Conservation (phyloP, 2,329 filamentous ascomycete genomes). For the Alternaria ventricosa region DNA sequence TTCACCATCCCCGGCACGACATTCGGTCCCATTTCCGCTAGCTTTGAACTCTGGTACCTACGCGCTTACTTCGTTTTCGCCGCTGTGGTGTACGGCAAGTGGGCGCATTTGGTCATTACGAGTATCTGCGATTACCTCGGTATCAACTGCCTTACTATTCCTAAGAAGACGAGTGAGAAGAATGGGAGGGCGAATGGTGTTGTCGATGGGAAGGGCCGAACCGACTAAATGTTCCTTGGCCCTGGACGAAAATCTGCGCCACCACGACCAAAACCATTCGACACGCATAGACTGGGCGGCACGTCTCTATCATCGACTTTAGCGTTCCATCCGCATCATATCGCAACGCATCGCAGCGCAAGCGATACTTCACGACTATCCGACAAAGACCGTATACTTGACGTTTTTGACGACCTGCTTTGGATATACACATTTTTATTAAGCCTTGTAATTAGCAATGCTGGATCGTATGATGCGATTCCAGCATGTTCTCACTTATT, state of each 20-base stretch:
- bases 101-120: slow-evolving; percentile 89
- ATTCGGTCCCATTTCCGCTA: slow-evolving; percentile 68
- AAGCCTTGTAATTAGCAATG: neutral
- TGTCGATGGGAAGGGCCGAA: slow-evolving; percentile 44
- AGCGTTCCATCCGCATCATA: neutral
- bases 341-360: neutral
- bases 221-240: slow-evolving; percentile 26
- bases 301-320: neutral
- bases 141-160: slow-evolving; percentile 93
- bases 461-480: neutral
- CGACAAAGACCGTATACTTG: neutral
- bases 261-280: neutral
- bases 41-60: slow-evolving; percentile 78
- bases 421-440: neutral
- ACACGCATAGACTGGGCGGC: neutral
- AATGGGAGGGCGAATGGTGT: slow-evolving; percentile 34
- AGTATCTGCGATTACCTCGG: slow-evolving; percentile 91
- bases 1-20: slow-evolving; percentile 54
- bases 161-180: slow-evolving; percentile 39
- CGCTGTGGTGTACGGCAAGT: slow-evolving; percentile 84
- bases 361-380: neutral
- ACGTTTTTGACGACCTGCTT: neutral
- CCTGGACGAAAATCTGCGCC: neutral
- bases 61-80: slow-evolving; percentile 85
- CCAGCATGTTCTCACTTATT: neutral